Evolutionary conservation across 306 rosid species (phyloP).

Genomic region (Vigna angularis): DNA sequence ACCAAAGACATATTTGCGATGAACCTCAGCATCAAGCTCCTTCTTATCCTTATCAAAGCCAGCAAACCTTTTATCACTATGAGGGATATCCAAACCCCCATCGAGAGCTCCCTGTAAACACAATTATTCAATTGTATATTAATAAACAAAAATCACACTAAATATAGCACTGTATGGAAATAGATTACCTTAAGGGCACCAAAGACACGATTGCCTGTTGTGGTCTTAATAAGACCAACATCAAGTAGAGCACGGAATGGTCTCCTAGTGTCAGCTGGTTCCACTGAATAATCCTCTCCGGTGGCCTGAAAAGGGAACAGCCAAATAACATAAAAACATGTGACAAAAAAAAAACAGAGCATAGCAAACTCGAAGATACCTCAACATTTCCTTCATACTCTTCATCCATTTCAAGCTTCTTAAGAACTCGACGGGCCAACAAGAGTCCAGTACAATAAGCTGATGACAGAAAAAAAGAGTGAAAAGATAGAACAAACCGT

Average conservation of each 20-base stretch:
- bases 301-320: slow-evolving; percentile 54
- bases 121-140: neutral
- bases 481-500: neutral
- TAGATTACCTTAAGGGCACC: slow-evolving; percentile 76
- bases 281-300: slow-evolving; percentile 95
- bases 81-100: slow-evolving; percentile 94
- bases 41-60: slow-evolving; percentile 73
- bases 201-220: slow-evolving; percentile 88
- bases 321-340: neutral
- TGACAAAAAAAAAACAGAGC: neutral
- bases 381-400: slow-evolving; percentile 91
- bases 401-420: slow-evolving; percentile 54
- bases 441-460: slow-evolving; percentile 96
- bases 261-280: slow-evolving; percentile 86
- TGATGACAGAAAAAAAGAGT: slow-evolving; percentile 15
- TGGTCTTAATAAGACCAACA: slow-evolving; percentile 83
- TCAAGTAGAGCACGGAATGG: slow-evolving; percentile 98
- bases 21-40: slow-evolving; percentile 81
- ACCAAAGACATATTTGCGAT: slow-evolving; percentile 79
- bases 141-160: neutral
- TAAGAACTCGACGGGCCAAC: slow-evolving; percentile 72
- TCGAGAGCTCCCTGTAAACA: slow-evolving; percentile 80
- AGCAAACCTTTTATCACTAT: slow-evolving; percentile 91
- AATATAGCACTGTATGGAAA: neutral
- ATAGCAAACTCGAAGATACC: slow-evolving; percentile 45